These are phyloP conservation scores for Inonotus obliquus DNA, from an alignment of 1,284 basidiomycete genomes.

Conservation along the genomic window DNA sequence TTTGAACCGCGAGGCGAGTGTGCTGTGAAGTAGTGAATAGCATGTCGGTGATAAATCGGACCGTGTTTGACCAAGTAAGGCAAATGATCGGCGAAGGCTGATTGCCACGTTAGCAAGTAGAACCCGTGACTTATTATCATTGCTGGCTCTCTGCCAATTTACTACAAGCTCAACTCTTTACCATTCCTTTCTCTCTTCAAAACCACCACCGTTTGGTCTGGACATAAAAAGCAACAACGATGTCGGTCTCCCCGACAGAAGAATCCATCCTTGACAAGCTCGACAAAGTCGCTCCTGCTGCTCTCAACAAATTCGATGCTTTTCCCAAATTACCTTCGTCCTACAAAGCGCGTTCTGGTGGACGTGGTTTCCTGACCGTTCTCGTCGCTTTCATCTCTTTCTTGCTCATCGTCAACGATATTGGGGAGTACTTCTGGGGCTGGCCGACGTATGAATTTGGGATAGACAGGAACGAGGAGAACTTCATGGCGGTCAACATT, in stretches of 20 bases:
- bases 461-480: conserved; percentile 63
- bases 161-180: not conserved
- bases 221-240: conserved; percentile 15
- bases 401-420: conserved; percentile 78
- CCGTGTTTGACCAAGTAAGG: not conserved
- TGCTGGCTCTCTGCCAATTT: not conserved
- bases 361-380: conserved; percentile 86
- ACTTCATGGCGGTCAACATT: conserved; percentile 79
- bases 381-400: conserved; percentile 71
- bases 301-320: conserved; percentile 65
- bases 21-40: not conserved
- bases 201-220: not conserved
- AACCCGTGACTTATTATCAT: not conserved
- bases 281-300: conserved; percentile 49
- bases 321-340: conserved; percentile 87
- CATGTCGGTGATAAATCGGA: not conserved
- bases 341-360: conserved; percentile 82
- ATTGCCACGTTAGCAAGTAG: conserved; percentile 3
- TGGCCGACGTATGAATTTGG: conserved; percentile 85
- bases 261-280: conserved; percentile 48
- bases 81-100: not conserved
- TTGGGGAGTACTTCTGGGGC: conserved; percentile 88
- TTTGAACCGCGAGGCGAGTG: not conserved
- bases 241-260: conserved; percentile 29
- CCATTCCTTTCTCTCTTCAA: not conserved